These are phyloP conservation scores for Pezicula radicicola DNA, from an alignment of 2,329 filamentous ascomycete genomes.

Conservation along the genomic window DNA sequence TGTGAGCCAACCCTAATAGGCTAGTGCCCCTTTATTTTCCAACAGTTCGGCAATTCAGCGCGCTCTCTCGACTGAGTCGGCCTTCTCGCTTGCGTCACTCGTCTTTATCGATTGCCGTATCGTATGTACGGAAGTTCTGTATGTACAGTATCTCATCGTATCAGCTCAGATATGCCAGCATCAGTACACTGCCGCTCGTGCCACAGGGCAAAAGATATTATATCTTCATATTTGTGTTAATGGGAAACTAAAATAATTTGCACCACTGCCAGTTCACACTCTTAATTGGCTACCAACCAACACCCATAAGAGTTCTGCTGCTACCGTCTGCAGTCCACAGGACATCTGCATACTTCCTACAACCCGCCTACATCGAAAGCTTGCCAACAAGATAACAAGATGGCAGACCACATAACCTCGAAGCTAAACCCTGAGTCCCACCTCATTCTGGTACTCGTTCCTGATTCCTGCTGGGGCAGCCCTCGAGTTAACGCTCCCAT, in stretches of 20 bases:
- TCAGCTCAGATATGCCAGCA: no score
- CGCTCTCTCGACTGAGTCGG: no score
- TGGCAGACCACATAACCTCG: conserved; percentile 60
- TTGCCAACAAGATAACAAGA: conserved; percentile 38
- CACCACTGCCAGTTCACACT: no score
- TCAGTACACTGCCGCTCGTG: no score
- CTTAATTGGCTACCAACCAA: no score
- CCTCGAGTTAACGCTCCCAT: conserved; percentile 12
- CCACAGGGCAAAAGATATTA: no score
- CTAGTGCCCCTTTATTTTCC: no score
- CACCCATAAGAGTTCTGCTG: neutral
- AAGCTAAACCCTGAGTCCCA: conserved; percentile 74
- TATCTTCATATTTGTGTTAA: no score
- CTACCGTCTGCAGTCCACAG: neutral
- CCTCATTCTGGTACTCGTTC: conserved; percentile 60
- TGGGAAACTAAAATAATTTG: no score
- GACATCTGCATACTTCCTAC: neutral
- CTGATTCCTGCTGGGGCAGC: conserved; percentile 4
- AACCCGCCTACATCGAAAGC: neutral
- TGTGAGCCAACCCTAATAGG: neutral
- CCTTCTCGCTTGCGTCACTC: neutral
- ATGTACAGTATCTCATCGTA: no score
- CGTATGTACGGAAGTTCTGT: neutral
- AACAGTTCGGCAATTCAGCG: no score
- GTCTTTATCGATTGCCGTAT: neutral